Percentiles rank a stretch among this genome's conserved stretches.
phyloP scores from a whole-genome alignment of 495 filamentous ascomycete genomes.

The Aspergillus biplanus region DNA sequence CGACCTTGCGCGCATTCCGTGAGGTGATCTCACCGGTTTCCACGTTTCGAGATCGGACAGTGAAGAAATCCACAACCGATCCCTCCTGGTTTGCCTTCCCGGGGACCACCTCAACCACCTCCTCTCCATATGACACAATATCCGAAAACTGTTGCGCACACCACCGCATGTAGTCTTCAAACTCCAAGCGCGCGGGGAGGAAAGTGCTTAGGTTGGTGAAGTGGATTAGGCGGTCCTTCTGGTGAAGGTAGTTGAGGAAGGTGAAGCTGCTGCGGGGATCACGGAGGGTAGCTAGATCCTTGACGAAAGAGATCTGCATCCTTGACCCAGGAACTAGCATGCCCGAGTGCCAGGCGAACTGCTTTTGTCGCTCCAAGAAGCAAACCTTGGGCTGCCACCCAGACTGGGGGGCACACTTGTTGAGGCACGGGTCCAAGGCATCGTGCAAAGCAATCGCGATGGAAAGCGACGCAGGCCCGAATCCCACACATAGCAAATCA shows the following conservation, averaged over 20 bases:
- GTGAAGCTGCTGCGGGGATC: constrained; percentile 91
- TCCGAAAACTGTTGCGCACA: constrained; percentile 81
- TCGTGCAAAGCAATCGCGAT: constrained; percentile 91
- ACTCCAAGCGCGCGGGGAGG: constrained; percentile 82
- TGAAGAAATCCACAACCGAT: constrained; percentile 55
- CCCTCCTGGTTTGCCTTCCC: constrained; percentile 38
- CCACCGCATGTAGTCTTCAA: constrained; percentile 94
- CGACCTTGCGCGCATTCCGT: constrained; percentile 73
- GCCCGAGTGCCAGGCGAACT: constrained; percentile 90
- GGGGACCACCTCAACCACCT: constrained; percentile 63
- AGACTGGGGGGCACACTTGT: constrained; percentile 28
- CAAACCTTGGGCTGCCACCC: constrained; percentile 65
- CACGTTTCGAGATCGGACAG: constrained; percentile 56
- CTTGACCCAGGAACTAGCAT: constrained; percentile 92
- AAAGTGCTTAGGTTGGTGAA: constrained; percentile 93
- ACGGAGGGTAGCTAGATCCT: constrained; percentile 88
- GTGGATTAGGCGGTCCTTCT: constrained; percentile 74
- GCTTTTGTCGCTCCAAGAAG: constrained; percentile 82
- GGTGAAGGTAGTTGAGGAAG: constrained; percentile 90
- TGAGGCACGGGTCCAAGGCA: constrained; percentile 47
- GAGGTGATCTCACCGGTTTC: constrained; percentile 54
- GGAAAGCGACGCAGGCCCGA: constrained; percentile 91
- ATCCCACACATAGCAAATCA: constrained; percentile 89
- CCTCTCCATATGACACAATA: constrained; percentile 75
- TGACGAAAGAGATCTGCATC: constrained; percentile 99